These are phyloP conservation scores for Erodium trifolium DNA, from an alignment of 441 rosid genomes.

Conservation along the genomic window DNA sequence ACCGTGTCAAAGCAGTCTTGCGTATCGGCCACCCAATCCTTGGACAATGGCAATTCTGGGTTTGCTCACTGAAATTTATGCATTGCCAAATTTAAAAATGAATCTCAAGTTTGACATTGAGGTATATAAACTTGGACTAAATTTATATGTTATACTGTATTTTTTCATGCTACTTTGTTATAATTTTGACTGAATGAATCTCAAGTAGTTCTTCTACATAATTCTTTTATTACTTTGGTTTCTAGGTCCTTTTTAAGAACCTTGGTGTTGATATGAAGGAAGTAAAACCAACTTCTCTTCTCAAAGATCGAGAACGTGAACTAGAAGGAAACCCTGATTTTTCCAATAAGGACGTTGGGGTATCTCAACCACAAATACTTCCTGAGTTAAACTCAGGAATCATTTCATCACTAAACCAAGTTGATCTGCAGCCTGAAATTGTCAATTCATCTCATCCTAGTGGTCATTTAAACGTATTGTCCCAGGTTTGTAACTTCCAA, in stretches of 20 bases:
- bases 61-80: conserved; percentile 84
- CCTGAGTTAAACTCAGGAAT: conserved; percentile 71
- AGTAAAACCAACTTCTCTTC: conserved; percentile 79
- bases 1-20: conserved; percentile 91
- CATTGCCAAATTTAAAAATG: conserved; percentile 99
- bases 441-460: conserved; percentile 65
- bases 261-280: conserved; percentile 94
- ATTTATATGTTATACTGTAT: neutral
- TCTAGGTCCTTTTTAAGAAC: conserved; percentile 85
- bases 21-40: conserved; percentile 98
- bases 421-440: conserved; percentile 75
- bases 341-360: conserved; percentile 84
- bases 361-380: conserved; percentile 60
- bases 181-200: neutral
- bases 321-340: conserved; percentile 97
- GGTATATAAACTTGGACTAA: conserved; percentile 32
- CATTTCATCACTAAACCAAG: conserved; percentile 54
- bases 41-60: conserved; percentile 99
- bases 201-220: neutral
- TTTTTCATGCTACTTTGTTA: neutral
- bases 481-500: conserved; percentile 55
- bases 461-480: conserved; percentile 49
- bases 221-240: conserved; percentile 11
- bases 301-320: conserved; percentile 90
- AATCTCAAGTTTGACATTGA: conserved; percentile 98